Conservation (phyloP, 176 grass and related monocot species). For the Aegilops speltoides region DNA sequence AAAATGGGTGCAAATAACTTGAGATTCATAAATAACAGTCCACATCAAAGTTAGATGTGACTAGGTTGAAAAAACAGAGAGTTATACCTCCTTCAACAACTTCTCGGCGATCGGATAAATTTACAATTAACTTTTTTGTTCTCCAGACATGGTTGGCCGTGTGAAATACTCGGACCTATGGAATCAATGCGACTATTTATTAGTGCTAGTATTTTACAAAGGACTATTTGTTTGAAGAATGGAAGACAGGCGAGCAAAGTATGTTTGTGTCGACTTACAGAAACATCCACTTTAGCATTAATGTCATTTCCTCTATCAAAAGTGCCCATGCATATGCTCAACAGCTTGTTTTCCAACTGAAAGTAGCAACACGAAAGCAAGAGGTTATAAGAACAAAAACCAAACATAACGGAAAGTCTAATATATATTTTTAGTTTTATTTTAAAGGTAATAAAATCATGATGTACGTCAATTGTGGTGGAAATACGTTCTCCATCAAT, state of each 20-base stretch:
- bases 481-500: neutral
- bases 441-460: neutral
- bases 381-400: neutral
- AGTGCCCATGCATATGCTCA: neutral
- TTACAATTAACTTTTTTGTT: neutral
- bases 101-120: neutral
- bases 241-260: too few species aligned
- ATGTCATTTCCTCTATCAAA: neutral
- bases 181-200: neutral
- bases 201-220: neutral
- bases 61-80: neutral
- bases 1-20: too few species aligned
- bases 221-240: neutral
- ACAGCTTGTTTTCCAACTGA: neutral
- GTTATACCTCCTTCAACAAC: neutral
- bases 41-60: neutral
- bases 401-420: neutral
- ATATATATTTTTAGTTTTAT: neutral
- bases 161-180: neutral
- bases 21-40: too few species aligned
- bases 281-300: neutral
- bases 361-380: neutral
- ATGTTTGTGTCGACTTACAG: neutral
- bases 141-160: neutral
- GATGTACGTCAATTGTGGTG: neutral